Conservation (phyloP, 768 basidiomycete species). For the Macrolepiota fuliginosa region DNA sequence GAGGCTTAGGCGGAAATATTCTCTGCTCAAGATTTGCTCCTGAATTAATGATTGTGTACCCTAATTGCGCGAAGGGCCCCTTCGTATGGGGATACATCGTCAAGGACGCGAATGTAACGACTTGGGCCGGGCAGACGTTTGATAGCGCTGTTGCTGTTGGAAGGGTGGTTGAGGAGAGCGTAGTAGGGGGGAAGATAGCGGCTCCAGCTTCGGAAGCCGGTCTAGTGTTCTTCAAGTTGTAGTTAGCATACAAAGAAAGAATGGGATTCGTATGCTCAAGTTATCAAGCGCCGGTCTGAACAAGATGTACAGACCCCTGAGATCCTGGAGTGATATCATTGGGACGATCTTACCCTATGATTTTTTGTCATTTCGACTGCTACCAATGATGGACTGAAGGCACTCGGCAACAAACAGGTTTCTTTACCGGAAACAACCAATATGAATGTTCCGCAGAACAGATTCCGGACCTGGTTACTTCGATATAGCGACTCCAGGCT, state of each 20-base stretch:
- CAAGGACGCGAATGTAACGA: constrained; percentile 39
- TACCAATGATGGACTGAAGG: constrained; percentile 67
- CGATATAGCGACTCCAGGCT: constrained; percentile 66
- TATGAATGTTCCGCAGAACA: constrained; percentile 49
- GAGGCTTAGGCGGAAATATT: no score
- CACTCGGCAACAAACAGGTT: constrained; percentile 56
- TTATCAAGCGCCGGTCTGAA: no score
- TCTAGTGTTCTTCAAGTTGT: constrained; percentile 27
- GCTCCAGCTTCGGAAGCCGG: constrained; percentile 29
- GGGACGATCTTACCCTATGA: background rate
- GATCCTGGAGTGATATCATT: background rate
- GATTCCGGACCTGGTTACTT: constrained; percentile 61
- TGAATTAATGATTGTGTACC: no score
- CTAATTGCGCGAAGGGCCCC: no score
- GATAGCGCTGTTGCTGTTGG: constrained; percentile 39
- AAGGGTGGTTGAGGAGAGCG: constrained; percentile 33
- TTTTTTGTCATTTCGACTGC: constrained; percentile 46
- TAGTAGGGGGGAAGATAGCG: constrained; percentile 23
- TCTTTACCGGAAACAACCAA: constrained; percentile 49
- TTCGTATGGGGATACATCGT: constrained; percentile 15
- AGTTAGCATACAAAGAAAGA: background rate
- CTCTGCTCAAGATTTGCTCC: no score
- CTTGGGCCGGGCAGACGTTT: constrained; percentile 52
- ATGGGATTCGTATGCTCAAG: no score
- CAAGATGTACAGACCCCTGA: constrained; percentile 42